Conservation (phyloP, 2,329 filamentous ascomycete species). For the Phialophora chinensis region DNA sequence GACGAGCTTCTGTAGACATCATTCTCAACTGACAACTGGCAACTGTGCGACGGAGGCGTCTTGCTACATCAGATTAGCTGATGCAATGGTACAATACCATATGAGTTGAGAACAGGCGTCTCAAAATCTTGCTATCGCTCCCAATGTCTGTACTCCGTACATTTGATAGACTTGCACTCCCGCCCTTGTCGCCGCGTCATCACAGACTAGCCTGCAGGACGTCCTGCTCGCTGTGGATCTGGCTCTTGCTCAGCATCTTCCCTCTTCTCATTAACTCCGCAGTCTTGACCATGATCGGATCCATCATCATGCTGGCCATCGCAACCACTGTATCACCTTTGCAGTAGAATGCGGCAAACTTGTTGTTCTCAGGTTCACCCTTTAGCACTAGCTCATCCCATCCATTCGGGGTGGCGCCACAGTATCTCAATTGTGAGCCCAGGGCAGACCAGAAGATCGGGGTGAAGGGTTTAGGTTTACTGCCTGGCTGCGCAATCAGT, state of each 20-base stretch:
- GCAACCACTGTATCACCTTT: conserved; percentile 87
- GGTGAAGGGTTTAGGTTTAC: conserved; percentile 74
- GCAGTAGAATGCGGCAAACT: conserved; percentile 88
- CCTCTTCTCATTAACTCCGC: conserved; percentile 83
- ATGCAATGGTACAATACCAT: too few species aligned
- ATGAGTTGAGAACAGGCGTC: too few species aligned
- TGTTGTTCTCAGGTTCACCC: conserved; percentile 75
- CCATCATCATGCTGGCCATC: conserved; percentile 86
- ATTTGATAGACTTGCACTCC: background rate
- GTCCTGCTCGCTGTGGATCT: conserved; percentile 65
- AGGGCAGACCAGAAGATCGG: conserved; percentile 97
- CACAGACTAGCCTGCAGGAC: conserved; percentile 46
- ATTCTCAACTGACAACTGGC: too few species aligned
- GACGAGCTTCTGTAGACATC: too few species aligned
- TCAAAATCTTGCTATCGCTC: background rate
- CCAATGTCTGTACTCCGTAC: background rate
- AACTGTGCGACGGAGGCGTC: too few species aligned
- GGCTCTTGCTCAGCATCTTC: conserved; percentile 81
- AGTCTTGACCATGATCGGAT: conserved; percentile 82
- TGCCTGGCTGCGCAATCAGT: conserved; percentile 71
- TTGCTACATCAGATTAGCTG: too few species aligned
- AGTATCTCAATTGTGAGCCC: conserved; percentile 88
- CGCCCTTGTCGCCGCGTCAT: conserved; percentile 17
- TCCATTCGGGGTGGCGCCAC: conserved; percentile 80
- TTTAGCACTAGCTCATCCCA: conserved; percentile 85